Evolutionary conservation across 257 asterid species (phyloP).

Genomic region (Penstemon newberryi): DNA sequence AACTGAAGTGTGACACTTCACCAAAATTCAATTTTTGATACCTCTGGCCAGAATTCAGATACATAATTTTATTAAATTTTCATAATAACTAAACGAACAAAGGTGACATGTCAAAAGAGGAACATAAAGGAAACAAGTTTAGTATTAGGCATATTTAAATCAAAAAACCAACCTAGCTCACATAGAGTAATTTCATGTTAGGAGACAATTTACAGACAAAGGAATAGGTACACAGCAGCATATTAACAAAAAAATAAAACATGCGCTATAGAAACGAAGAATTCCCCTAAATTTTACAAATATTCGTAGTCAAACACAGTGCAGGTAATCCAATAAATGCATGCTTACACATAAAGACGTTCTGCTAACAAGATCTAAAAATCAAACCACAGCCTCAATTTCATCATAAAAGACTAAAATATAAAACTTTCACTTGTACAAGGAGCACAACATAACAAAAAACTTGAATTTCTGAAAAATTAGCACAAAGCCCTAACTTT

Average conservation of each 20-base stretch:
- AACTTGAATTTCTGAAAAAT: constrained; percentile 13
- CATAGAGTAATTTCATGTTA: constrained; percentile 10
- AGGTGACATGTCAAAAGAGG: not conserved
- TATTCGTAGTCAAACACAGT: not conserved
- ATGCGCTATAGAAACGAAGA: constrained; percentile 3
- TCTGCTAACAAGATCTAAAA: constrained; percentile 22
- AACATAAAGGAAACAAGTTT: not conserved
- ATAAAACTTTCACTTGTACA: not conserved
- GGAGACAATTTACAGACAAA: not conserved
- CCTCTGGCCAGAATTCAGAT: constrained; percentile 5
- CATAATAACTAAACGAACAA: not conserved
- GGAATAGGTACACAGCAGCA: not conserved
- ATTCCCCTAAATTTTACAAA: not conserved
- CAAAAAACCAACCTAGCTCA: not conserved
- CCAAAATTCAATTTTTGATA: constrained; percentile 18
- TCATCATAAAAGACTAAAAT: not conserved
- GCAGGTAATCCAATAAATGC: not conserved
- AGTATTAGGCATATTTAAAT: not conserved
- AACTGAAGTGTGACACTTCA: constrained; percentile 9
- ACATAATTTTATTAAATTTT: not conserved
- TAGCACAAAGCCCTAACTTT: constrained; percentile 47
- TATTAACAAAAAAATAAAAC: not conserved
- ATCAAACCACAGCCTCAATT: constrained; percentile 23
- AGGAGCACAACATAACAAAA: constrained; percentile 13
- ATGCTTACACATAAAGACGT: constrained; percentile 6